phyloP scores from a whole-genome alignment of 2,329 filamentous ascomycete species.

The Curvularia sp. region DNA sequence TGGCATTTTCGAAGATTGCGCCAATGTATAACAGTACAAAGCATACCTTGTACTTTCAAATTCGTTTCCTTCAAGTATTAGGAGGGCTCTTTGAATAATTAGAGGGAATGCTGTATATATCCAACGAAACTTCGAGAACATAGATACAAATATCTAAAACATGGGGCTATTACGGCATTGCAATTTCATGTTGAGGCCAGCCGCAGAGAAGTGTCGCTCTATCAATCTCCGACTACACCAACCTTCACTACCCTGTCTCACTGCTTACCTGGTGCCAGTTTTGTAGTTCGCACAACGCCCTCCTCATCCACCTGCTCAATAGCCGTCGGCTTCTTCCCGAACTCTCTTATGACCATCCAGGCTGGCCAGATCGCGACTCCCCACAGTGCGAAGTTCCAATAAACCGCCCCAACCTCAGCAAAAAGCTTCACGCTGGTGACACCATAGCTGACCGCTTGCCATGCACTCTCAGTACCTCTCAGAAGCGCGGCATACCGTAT shows the following conservation, averaged over 20 bases:
- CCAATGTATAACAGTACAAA: neutral
- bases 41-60: no score
- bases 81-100: neutral
- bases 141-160: neutral
- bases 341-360: constrained; percentile 69
- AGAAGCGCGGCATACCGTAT: constrained; percentile 72
- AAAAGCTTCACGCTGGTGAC: constrained; percentile 68
- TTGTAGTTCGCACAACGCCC: neutral
- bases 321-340: constrained; percentile 51
- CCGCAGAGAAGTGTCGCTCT: neutral
- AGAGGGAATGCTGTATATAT: neutral
- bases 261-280: neutral
- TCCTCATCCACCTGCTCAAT: constrained; percentile 23
- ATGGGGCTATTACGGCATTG: neutral
- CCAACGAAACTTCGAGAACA: neutral
- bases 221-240: neutral
- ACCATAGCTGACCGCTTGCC: constrained; percentile 76
- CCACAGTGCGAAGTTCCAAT: constrained; percentile 75
- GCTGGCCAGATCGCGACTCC: constrained; percentile 67
- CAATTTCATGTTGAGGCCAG: neutral
- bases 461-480: constrained; percentile 73
- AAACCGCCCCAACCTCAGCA: constrained; percentile 69
- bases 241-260: neutral
- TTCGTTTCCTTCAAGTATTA: no score
- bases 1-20: neutral